Evolutionary conservation across 2,329 filamentous ascomycete genomes (phyloP).

Genomic region (Colletotrichum brevisporum): DNA sequence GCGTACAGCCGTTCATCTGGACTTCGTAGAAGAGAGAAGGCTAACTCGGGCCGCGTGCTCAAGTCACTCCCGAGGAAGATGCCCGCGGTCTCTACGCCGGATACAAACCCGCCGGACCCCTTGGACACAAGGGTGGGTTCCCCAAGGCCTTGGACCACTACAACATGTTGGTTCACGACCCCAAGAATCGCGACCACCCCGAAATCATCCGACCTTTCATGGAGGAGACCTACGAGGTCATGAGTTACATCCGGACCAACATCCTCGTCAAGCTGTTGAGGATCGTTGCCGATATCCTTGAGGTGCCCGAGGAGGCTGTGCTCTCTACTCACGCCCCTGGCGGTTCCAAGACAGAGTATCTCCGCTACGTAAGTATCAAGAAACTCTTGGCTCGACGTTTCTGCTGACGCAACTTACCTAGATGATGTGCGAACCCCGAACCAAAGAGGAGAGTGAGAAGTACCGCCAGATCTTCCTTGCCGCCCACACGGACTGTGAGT

Average conservation of each 20-base stretch:
- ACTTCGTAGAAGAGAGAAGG: too few species aligned
- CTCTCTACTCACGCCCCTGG: conserved; percentile 52
- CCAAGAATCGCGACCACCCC: conserved; percentile 45
- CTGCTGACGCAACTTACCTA: conserved; percentile 9
- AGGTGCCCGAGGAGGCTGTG: conserved; percentile 54
- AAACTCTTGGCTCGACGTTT: not conserved
- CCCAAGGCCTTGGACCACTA: conserved; percentile 26
- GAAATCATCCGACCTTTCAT: conserved; percentile 44
- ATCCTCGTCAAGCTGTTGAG: conserved; percentile 52
- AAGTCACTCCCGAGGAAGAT: conserved; percentile 48
- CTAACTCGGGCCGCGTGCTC: too few species aligned
- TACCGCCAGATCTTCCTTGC: conserved; percentile 55
- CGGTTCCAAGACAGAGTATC: conserved; percentile 53
- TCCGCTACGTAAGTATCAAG: conserved; percentile 49
- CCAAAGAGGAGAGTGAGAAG: conserved; percentile 51
- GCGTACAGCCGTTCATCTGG: too few species aligned
- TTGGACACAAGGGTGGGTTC: conserved; percentile 41
- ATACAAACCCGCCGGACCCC: conserved; percentile 47
- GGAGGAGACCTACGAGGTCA: conserved; percentile 46
- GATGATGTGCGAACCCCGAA: conserved; percentile 56
- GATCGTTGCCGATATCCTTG: conserved; percentile 55
- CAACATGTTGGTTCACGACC: conserved; percentile 42
- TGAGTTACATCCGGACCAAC: conserved; percentile 47
- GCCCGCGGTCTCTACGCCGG: conserved; percentile 47
- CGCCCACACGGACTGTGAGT: conserved; percentile 56